Conservation (phyloP, 1,284 basidiomycete genomes). For the Cutaneotrichosporon cyanovorans region DNA sequence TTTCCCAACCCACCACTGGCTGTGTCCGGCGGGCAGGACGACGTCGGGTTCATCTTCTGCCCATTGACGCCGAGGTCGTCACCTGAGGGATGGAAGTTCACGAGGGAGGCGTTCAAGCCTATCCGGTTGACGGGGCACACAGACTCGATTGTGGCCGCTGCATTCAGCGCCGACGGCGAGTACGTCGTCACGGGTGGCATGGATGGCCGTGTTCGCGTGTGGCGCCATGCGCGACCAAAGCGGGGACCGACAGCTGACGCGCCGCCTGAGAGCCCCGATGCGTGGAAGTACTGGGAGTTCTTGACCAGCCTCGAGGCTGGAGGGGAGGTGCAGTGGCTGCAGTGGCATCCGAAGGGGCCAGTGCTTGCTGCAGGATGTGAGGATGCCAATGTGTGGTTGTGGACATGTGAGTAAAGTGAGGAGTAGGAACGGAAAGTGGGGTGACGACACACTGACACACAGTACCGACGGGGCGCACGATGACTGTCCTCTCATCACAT, state of each 20-base stretch:
- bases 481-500: constrained; percentile 94
- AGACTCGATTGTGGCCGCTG: constrained; percentile 76
- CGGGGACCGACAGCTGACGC: constrained; percentile 1
- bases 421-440: not conserved
- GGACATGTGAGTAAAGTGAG: constrained; percentile 62
- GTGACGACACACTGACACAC: too few species aligned
- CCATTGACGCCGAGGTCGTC: constrained; percentile 25
- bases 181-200: constrained; percentile 92
- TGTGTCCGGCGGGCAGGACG: constrained; percentile 90
- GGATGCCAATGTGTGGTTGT: constrained; percentile 92
- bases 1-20: constrained; percentile 73
- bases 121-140: constrained; percentile 82
- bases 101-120: constrained; percentile 64
- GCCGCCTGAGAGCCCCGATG: constrained; percentile 8
- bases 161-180: constrained; percentile 81
- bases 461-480: constrained; percentile 89
- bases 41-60: constrained; percentile 79
- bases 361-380: constrained; percentile 87
- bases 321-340: constrained; percentile 90
- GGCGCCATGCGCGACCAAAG: constrained; percentile 58
- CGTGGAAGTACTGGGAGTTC: constrained; percentile 83
- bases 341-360: constrained; percentile 92
- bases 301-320: constrained; percentile 85
- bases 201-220: constrained; percentile 89
- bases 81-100: constrained; percentile 6